phyloP scores from a whole-genome alignment of 148 eudicot genomes.

The Limonium bicolor region DNA sequence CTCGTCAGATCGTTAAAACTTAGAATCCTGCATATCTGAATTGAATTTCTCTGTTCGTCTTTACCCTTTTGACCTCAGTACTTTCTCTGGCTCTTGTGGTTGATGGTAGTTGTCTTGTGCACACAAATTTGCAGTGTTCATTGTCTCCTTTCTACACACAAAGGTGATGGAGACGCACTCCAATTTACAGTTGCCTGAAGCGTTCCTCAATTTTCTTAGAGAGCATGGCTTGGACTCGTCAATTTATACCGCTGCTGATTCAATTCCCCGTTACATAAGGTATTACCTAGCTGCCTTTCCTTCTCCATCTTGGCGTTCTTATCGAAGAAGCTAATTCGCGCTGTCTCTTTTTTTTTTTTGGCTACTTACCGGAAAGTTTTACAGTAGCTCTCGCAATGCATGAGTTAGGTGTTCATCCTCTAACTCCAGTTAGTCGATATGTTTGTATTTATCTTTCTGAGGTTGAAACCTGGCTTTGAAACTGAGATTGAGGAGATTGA shows the following conservation, averaged over 20 bases:
- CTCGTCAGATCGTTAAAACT: too few species aligned
- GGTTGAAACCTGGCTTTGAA: constrained; percentile 75
- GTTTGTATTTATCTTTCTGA: constrained; percentile 1
- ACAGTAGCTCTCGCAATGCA: neutral
- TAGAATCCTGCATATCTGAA: too few species aligned
- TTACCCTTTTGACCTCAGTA: too few species aligned
- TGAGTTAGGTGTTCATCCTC: neutral
- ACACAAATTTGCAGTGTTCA: too few species aligned
- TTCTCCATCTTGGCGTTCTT: too few species aligned
- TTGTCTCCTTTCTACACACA: too few species aligned
- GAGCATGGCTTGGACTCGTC: constrained; percentile 60
- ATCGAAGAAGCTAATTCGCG: too few species aligned
- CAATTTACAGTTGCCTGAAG: constrained; percentile 43
- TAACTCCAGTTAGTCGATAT: neutral
- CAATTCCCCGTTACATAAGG: constrained; percentile 81
- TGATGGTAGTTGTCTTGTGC: too few species aligned
- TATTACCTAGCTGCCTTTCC: constrained; percentile 5
- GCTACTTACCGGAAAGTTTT: too few species aligned
- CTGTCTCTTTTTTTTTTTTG: too few species aligned
- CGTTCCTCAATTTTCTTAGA: constrained; percentile 61
- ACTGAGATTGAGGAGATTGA: constrained; percentile 46
- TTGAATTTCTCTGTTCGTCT: too few species aligned
- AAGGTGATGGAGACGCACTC: constrained; percentile 11
- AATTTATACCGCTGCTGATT: constrained; percentile 33
- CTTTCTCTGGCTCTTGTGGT: too few species aligned